Evolutionary conservation across 2,329 filamentous ascomycete genomes (phyloP).

Genomic region (Thyridium curvatum): DNA sequence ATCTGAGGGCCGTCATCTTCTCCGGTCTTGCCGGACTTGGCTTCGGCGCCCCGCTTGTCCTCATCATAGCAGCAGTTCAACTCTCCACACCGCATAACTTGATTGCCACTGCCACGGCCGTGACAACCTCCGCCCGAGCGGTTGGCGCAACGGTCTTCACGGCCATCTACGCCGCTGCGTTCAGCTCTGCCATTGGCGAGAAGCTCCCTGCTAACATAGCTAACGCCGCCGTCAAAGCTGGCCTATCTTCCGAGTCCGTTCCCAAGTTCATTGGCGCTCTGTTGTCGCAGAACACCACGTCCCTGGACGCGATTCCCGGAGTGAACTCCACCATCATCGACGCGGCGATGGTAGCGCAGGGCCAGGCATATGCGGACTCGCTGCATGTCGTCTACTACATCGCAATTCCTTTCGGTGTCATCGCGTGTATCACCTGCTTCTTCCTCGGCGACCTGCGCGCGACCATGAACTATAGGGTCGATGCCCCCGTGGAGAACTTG

Average conservation of each 20-base stretch:
- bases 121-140: constrained; percentile 3
- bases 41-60: constrained; percentile 1
- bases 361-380: no score
- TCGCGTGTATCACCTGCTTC: no score
- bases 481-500: no score
- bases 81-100: neutral
- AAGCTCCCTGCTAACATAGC: constrained; percentile 1
- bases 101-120: constrained; percentile 2
- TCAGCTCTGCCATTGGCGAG: neutral
- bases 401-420: no score
- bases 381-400: no score
- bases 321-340: no score
- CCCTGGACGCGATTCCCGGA: constrained; percentile 25
- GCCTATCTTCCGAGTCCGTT: neutral
- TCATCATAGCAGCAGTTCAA: constrained; percentile 1
- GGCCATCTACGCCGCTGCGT: constrained; percentile 3
- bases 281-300: constrained; percentile 21
- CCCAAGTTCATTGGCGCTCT: no score
- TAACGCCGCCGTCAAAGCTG: constrained; percentile 4
- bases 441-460: no score
- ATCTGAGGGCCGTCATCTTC: neutral
- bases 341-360: no score
- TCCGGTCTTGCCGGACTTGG: neutral
- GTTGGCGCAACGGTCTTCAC: constrained; percentile 5
- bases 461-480: no score